Evolutionary conservation across 331 rosid genomes (phyloP).

Genomic region (Rhamnella rubrinervis): DNA sequence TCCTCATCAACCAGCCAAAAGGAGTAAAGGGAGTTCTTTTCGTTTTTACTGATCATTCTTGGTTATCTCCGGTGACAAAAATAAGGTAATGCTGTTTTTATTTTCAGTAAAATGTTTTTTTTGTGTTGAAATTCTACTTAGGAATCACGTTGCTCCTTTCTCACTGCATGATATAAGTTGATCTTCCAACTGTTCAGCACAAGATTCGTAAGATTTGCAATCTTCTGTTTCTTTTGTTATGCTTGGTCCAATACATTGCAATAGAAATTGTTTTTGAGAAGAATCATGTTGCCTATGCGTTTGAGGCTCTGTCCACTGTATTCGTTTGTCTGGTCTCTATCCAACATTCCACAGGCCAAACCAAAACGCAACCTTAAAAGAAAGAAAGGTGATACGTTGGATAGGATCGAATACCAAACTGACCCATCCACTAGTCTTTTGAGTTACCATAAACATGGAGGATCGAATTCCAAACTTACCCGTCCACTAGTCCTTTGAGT

Average conservation of each 20-base stretch:
- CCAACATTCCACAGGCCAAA: background rate
- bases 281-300: slow-evolving; percentile 18
- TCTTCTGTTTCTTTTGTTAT: too few relatives aligned
- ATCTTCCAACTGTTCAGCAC: too few relatives aligned
- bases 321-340: background rate
- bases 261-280: background rate
- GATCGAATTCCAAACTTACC: slow-evolving; percentile 4
- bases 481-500: background rate
- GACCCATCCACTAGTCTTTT: background rate
- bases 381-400: background rate
- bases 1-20: slow-evolving; percentile 9
- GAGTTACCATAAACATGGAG: background rate
- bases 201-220: too few relatives aligned
- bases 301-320: background rate
- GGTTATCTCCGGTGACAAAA: background rate
- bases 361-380: background rate
- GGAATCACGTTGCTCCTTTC: too few relatives aligned
- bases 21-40: background rate
- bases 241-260: too few relatives aligned
- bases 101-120: too few relatives aligned
- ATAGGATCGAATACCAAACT: background rate
- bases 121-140: too few relatives aligned
- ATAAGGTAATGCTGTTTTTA: too few relatives aligned
- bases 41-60: background rate
- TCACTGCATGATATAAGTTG: too few relatives aligned